These are phyloP conservation scores for Pterocarpus macrocarpus DNA, from an alignment of 306 rosid genomes.

Conservation along the genomic window DNA sequence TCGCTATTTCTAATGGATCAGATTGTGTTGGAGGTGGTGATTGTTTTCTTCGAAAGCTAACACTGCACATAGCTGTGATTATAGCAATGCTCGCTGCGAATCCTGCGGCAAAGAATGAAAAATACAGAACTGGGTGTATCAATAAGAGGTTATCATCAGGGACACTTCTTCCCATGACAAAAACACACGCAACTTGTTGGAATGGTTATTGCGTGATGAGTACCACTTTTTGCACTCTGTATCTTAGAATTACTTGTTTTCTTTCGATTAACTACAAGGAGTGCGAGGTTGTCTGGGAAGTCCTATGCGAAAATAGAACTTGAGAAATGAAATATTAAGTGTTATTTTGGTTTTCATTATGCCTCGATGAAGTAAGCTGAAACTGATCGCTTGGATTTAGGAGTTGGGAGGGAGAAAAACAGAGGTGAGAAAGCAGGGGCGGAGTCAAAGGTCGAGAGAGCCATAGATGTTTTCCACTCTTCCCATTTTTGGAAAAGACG, in stretches of 20 bases:
- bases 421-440: conserved; percentile 32
- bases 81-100: conserved; percentile 69
- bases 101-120: conserved; percentile 55
- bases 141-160: conserved; percentile 54
- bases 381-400: conserved; percentile 67
- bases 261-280: conserved; percentile 28
- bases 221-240: neutral
- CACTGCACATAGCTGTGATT: conserved; percentile 63
- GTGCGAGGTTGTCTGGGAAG: conserved; percentile 21
- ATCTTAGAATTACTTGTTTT: neutral
- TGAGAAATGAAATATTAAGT: neutral
- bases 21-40: conserved; percentile 11
- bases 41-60: conserved; percentile 47
- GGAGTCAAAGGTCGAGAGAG: conserved; percentile 30
- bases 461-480: conserved; percentile 10
- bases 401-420: conserved; percentile 50
- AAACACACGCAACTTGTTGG: conserved; percentile 27
- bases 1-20: conserved; percentile 11
- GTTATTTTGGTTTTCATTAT: conserved; percentile 10
- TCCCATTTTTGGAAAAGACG: conserved; percentile 40
- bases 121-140: conserved; percentile 56
- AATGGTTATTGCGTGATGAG: neutral
- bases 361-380: conserved; percentile 34
- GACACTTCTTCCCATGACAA: conserved; percentile 73
- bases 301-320: conserved; percentile 8